Evolutionary conservation across 1,284 basidiomycete species (phyloP).

Genomic region (Vanrija pseudolonga): DNA sequence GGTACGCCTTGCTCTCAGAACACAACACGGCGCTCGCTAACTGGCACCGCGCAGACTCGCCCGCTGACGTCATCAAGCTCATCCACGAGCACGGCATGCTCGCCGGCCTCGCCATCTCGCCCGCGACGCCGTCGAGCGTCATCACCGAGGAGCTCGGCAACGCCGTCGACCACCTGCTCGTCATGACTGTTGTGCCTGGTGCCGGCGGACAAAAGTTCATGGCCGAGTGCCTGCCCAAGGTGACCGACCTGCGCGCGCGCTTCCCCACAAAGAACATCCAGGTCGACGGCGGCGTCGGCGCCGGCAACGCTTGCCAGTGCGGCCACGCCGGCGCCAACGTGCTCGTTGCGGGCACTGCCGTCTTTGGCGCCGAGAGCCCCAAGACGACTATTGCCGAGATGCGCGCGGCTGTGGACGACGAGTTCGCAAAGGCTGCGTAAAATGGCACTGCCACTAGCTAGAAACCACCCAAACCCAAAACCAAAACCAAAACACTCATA

Average conservation of each 20-base stretch:
- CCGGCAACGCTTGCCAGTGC: slow-evolving; percentile 82
- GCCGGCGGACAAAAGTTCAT: slow-evolving; percentile 96
- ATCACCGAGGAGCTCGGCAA: slow-evolving; percentile 78
- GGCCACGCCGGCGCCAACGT: slow-evolving; percentile 95
- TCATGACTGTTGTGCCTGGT: slow-evolving; percentile 95
- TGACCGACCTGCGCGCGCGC: slow-evolving; percentile 81
- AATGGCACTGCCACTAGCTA: neutral
- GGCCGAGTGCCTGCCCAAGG: slow-evolving; percentile 73
- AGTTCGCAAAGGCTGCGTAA: slow-evolving; percentile 15
- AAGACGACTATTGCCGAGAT: slow-evolving; percentile 71
- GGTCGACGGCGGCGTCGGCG: slow-evolving; percentile 95
- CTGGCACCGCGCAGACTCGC: slow-evolving; percentile 4
- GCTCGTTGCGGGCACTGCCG: slow-evolving; percentile 95
- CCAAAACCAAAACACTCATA: no score
- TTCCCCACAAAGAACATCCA: slow-evolving; percentile 88
- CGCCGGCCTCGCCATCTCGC: slow-evolving; percentile 90
- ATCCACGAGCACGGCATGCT: slow-evolving; percentile 72
- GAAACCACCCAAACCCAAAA: no score
- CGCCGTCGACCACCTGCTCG: slow-evolving; percentile 85
- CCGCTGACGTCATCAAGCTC: slow-evolving; percentile 67
- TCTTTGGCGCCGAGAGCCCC: slow-evolving; percentile 79
- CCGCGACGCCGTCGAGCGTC: slow-evolving; percentile 77
- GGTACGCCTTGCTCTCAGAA: slow-evolving; percentile 57
- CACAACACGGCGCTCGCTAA: no score
- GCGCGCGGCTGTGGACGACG: slow-evolving; percentile 67